phyloP scores from a whole-genome alignment of 1,284 basidiomycete genomes.

The Leccinum glutinopallens region DNA sequence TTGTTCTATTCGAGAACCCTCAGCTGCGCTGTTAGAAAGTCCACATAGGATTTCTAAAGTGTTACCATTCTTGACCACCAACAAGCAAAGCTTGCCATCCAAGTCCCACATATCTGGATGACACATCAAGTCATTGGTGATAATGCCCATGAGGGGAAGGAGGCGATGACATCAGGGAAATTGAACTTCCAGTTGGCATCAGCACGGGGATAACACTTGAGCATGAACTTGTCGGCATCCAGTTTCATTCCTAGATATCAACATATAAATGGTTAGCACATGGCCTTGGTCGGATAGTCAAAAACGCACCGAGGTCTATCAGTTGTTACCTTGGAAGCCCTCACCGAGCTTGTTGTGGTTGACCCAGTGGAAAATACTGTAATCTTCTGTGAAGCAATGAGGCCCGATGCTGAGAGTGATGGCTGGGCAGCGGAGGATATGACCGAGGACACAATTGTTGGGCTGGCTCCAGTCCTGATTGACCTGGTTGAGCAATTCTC shows the following conservation, averaged over 20 bases:
- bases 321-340: not conserved
- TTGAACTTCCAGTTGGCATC: not conserved
- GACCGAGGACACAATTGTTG: not conserved
- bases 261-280: not conserved
- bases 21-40: too few species aligned
- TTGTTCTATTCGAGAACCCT: too few species aligned
- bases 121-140: not conserved
- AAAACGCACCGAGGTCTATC: not conserved
- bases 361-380: not conserved
- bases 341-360: not conserved
- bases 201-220: not conserved
- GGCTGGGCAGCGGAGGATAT: not conserved
- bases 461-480: not conserved
- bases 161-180: not conserved
- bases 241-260: not conserved
- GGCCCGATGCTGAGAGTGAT: not conserved
- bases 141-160: not conserved
- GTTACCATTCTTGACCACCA: not conserved
- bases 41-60: not conserved
- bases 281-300: not conserved
- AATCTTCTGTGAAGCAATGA: not conserved
- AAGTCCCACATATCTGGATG: not conserved
- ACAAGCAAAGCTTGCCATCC: not conserved
- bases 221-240: not conserved
- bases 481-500: not conserved